Evolutionary conservation across 148 eudicot genomes (phyloP), one percentile per base, ranked within the genome.

Genomic region (Spergularia marina): DNA sequence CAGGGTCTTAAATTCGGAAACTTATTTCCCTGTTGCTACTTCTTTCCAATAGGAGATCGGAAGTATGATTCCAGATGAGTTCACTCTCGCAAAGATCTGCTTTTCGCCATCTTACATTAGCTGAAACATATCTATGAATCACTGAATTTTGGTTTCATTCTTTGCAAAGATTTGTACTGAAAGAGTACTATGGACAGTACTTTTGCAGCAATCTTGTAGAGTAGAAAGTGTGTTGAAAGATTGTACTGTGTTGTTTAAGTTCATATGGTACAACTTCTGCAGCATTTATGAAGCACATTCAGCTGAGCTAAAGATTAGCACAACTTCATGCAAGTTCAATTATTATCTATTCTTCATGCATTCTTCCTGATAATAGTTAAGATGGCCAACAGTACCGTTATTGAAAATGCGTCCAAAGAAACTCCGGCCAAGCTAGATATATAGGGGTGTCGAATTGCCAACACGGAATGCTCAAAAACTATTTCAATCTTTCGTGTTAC

Each of bases 1-100:
- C 18, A 53, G 40, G 51, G 39, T 55, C 12, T 75, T 36, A 25
- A 30, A 54, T 23, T 25, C 36, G 52, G 78, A 62, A 63, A 65
- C 20, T 65, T 39, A 49, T 40, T 7, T 12, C 66, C 34, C 6
- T 9, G 49, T 16, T 62, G 66, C 41, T 30, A 62, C 44, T 34
- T 12, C 13, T 12, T 7, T 25, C 36, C 17, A 10, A 60, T 4
- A 5, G 25, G 25, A 39, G 49, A 9, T 66, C 53, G 17, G 21
- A 18, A 65, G 21, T 41, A 65, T 17, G 47, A 65, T 41, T 65
- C 53, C 69, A 39, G 68, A 36, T 14, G 21, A n/a, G 68, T 16
- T 30, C 36, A 65, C n/a, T 51, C 53, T 34, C 54, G 40, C 52
- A 25, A 54, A 21, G 18, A 10, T 58, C 64, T 7, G 12, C 4